These are phyloP conservation scores for Tricholoma matsutake DNA, from an alignment of 768 basidiomycete species.

Conservation along the genomic window DNA sequence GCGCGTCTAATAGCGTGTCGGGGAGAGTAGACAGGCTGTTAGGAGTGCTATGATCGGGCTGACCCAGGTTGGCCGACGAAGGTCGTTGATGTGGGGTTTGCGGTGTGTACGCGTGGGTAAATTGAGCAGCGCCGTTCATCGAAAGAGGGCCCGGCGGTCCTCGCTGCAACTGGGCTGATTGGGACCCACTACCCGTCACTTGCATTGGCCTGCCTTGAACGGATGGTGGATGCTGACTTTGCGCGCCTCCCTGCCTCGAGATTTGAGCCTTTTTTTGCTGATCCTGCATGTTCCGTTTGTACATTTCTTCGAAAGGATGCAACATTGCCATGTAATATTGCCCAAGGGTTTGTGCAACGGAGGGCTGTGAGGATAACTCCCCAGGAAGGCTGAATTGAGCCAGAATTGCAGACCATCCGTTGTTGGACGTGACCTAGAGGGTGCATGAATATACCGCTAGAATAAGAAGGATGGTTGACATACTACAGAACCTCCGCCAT, in stretches of 20 bases:
- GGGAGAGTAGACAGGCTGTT: slow-evolving; percentile 12
- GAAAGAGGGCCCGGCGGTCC: slow-evolving; percentile 15
- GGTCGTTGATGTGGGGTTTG: slow-evolving; percentile 31
- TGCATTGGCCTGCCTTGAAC: slow-evolving; percentile 22
- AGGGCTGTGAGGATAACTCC: slow-evolving; percentile 39
- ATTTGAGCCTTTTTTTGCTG: slow-evolving; percentile 54
- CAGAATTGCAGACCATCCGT: slow-evolving; percentile 54
- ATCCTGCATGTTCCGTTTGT: slow-evolving; percentile 59
- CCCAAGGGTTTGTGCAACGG: slow-evolving; percentile 49
- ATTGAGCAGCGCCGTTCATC: slow-evolving; percentile 20
- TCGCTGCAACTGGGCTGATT: slow-evolving; percentile 27
- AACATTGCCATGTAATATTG: slow-evolving; percentile 63
- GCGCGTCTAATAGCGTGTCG: slow-evolving; percentile 8
- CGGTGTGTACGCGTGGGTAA: slow-evolving; percentile 22
- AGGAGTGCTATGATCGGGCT: slow-evolving; percentile 19
- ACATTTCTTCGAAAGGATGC: slow-evolving; percentile 69
- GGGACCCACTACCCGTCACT: slow-evolving; percentile 10
- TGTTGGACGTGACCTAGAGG: slow-evolving; percentile 45
- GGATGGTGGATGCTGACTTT: slow-evolving; percentile 24
- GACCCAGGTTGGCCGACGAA: slow-evolving; percentile 25
- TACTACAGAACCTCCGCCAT: slow-evolving; percentile 64
- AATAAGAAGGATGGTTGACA: slow-evolving; percentile 20
- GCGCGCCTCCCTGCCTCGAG: slow-evolving; percentile 35
- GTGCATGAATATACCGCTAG: slow-evolving; percentile 13
- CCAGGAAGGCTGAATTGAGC: slow-evolving; percentile 62